Base-by-base conservation (phyloP, 2,329 filamentous ascomycete genomes). In the Fusarium bulbicola region DNA sequence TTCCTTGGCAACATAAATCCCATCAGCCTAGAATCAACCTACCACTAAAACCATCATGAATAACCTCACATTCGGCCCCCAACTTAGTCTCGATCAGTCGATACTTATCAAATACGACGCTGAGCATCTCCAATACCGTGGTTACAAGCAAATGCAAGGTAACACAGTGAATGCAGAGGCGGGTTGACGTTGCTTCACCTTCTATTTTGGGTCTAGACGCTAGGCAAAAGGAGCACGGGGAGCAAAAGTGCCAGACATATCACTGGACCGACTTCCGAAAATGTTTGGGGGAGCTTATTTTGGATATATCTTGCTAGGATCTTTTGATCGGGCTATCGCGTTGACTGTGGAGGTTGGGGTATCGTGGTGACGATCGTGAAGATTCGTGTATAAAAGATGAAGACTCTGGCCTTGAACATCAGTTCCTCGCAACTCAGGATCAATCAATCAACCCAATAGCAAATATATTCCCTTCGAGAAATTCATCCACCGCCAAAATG, bases 201-300 rank as follows among this genome's bases (percentile, higher is more conserved):
- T 45, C 65, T 30, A 1, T 0, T 14, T 53, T 43, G 11, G 63
- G 65, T 3, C 18, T 68, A 68, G 65, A 4, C 14, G 16, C 26
- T 40, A n/a, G 7, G 16, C 32, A 5, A 37, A 63, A 63, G 58
- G 39, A 65, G 20, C 26, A 6, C 21, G 18, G 15, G 18, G 7
- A 30, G 28, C 65, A 68, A 68, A 68, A 68, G 65, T 68, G 63
- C 65, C 65, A 37, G 45, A 68, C 54, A 43, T 49, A 62, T 43
- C 63, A 26, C n/a, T 20, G 46, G 40, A 49, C 46, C 63, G 63
- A 68, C 63, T 68, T 68, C 63, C 63, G 46, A 15, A 68, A 68
- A 42, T 42, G 47, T n/a, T 16, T 40, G 9, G 28, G 4, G 24
- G 14, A 34, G 46, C 46, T 68, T 43, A 42, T 13, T 15, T 11